These are phyloP conservation scores for Ceratocystis diversiconidia DNA, from an alignment of 2,329 filamentous ascomycete species.

Conservation along the genomic window DNA sequence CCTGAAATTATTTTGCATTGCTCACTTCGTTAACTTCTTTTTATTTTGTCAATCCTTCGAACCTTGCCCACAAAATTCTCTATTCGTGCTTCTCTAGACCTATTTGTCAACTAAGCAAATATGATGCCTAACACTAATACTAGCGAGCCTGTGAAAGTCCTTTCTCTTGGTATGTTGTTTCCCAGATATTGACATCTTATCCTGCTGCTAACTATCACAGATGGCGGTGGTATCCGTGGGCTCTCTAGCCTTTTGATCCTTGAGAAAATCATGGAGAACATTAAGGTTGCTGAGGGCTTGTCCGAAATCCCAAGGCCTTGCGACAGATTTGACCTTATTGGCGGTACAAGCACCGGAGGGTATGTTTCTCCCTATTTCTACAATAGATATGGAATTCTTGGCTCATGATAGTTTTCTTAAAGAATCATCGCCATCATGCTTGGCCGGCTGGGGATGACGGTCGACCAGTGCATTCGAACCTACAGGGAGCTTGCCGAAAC, in stretches of 20 bases:
- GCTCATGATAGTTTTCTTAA: not conserved
- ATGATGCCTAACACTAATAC: too few relatives aligned
- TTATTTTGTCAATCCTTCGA: too few relatives aligned
- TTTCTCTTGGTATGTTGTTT: too few relatives aligned
- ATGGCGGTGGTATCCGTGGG: constrained; percentile 22
- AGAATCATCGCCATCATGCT: not conserved
- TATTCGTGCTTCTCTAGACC: too few relatives aligned
- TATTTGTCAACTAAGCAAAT: too few relatives aligned
- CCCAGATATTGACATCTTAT: too few relatives aligned
- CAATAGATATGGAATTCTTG: too few relatives aligned
- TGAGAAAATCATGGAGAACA: constrained; percentile 22
- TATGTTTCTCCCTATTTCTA: constrained; percentile 8
- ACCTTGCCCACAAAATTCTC: too few relatives aligned
- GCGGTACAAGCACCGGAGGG: constrained; percentile 24
- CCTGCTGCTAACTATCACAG: constrained; percentile 5
- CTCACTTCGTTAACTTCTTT: too few relatives aligned
- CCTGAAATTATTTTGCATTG: too few relatives aligned
- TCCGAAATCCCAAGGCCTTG: constrained; percentile 21
- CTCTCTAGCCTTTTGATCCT: constrained; percentile 23
- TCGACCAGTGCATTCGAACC: not conserved
- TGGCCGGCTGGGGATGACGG: not conserved
- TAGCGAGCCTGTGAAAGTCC: too few relatives aligned
- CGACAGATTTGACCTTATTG: constrained; percentile 24
- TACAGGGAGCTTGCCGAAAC: not conserved
- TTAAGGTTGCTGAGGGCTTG: constrained; percentile 18